Percentiles rank a stretch among this genome's conserved stretches.
Conservation (phyloP, 805 yeast species). For the Saturnispora mendoncae region DNA sequence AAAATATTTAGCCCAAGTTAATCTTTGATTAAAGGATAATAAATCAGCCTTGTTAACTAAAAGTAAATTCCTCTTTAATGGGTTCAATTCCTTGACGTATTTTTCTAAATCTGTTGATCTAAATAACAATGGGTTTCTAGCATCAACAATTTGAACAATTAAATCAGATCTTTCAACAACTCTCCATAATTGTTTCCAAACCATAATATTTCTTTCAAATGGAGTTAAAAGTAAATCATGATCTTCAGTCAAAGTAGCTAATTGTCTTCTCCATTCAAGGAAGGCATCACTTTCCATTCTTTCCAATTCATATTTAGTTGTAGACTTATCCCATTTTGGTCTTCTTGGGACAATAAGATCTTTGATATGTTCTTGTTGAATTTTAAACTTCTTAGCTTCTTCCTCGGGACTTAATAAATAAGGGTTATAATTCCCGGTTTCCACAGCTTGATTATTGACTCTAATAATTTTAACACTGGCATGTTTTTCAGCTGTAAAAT, state of each 20-base stretch:
- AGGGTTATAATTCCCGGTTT: conserved; percentile 41
- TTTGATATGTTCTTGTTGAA: conserved; percentile 58
- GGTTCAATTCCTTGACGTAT: conserved; percentile 70
- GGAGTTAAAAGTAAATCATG: conserved; percentile 87
- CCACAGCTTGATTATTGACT: conserved; percentile 67
- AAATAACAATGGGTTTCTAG: conserved; percentile 85
- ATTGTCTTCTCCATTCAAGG: conserved; percentile 85
- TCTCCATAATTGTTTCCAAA: conserved; percentile 98
- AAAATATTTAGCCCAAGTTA: conserved; percentile 83
- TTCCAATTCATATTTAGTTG: conserved; percentile 70
- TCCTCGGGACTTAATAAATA: conserved; percentile 60
- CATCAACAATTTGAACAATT: conserved; percentile 95
- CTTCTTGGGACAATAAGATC: conserved; percentile 84
- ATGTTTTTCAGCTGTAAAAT: conserved; percentile 85
- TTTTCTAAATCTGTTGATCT: conserved; percentile 76
- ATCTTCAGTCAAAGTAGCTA: conserved; percentile 77
- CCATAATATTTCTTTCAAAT: conserved; percentile 93
- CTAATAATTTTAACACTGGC: conserved; percentile 78
- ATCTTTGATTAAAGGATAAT: conserved; percentile 66
- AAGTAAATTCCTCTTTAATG: conserved; percentile 68
- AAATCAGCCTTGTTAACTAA: conserved; percentile 92
- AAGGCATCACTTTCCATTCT: conserved; percentile 85
- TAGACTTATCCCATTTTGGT: conserved; percentile 73
- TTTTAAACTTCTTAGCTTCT: conserved; percentile 46
- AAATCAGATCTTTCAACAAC: conserved; percentile 92